phyloP scores from a whole-genome alignment of 805 yeast species.

The Kluyveromyces siamensis region DNA sequence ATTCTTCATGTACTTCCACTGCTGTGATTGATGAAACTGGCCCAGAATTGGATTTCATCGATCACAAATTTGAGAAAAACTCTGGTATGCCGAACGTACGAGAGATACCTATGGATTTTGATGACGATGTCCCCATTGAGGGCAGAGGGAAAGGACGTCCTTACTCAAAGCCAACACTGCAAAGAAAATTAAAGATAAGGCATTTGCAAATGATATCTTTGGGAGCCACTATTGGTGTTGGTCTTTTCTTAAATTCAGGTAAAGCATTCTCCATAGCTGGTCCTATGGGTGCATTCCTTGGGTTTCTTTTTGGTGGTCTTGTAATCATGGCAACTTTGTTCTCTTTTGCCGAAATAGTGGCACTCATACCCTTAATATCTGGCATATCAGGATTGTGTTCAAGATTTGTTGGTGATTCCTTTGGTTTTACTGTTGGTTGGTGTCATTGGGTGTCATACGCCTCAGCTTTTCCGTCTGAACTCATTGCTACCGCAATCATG shows the following conservation, averaged over 20 bases:
- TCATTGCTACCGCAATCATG: constrained; percentile 73
- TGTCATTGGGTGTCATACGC: constrained; percentile 66
- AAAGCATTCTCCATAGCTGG: constrained; percentile 68
- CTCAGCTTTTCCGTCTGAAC: constrained; percentile 67
- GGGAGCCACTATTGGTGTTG: constrained; percentile 76
- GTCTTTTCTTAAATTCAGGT: constrained; percentile 60
- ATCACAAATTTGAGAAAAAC: constrained; percentile 3
- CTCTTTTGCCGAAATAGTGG: constrained; percentile 75
- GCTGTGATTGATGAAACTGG: constrained; percentile 6
- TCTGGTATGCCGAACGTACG: neutral
- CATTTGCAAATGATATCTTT: constrained; percentile 73
- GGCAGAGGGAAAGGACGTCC: neutral
- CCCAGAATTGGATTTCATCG: constrained; percentile 8
- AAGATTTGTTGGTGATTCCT: constrained; percentile 68
- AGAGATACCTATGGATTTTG: neutral
- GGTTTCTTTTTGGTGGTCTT: constrained; percentile 54
- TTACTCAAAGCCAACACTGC: constrained; percentile 24
- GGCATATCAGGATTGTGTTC: constrained; percentile 71
- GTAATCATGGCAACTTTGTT: constrained; percentile 61
- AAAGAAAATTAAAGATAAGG: constrained; percentile 51
- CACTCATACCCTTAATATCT: constrained; percentile 68
- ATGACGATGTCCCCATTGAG: neutral
- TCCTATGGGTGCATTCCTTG: constrained; percentile 65
- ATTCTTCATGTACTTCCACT: constrained; percentile 4
- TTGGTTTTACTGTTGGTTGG: constrained; percentile 68